Evolutionary conservation across 768 basidiomycete species (phyloP).

Genomic region (Boletellus sp.): DNA sequence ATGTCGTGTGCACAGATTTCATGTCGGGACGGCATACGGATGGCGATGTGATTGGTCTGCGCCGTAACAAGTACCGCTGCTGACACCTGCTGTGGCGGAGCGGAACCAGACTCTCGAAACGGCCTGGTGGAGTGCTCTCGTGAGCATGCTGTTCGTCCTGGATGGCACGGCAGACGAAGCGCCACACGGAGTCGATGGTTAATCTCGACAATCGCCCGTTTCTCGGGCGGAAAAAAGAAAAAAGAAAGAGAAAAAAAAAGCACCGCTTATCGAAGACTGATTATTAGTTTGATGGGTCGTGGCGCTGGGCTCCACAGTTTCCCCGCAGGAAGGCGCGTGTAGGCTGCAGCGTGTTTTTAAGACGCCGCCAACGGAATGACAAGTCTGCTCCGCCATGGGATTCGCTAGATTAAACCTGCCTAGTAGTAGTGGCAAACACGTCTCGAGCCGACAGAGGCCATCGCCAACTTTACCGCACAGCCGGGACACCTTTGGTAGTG

Average conservation of each 20-base stretch:
- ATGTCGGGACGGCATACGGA: conserved; percentile 24
- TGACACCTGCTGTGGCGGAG: conserved; percentile 6
- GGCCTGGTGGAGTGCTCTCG: background rate
- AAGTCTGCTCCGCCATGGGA: conserved; percentile 5
- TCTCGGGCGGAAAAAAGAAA: background rate
- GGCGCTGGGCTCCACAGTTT: conserved; percentile 7
- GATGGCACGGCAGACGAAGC: background rate
- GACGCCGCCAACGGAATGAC: conserved; percentile 8
- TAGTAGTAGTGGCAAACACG: conserved; percentile 15
- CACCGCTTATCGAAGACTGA: conserved; percentile 14
- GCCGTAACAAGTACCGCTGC: no score
- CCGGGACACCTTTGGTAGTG: conserved; percentile 5
- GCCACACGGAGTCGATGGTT: conserved; percentile 17
- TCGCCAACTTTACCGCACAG: conserved; percentile 35
- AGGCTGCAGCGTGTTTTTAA: conserved; percentile 3
- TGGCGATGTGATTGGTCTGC: conserved; percentile 6
- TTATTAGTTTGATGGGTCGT: conserved; percentile 24
- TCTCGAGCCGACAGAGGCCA: conserved; percentile 29
- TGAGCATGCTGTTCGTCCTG: background rate
- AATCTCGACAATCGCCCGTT: conserved; percentile 24
- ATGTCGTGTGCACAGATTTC: conserved; percentile 14
- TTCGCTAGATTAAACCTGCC: conserved; percentile 13
- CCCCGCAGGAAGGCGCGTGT: conserved; percentile 22
- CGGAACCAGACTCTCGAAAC: conserved; percentile 13
- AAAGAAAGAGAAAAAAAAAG: conserved; percentile 7